Base-by-base conservation (phyloP, 441 rosid genomes). In the Manihot esculenta region DNA sequence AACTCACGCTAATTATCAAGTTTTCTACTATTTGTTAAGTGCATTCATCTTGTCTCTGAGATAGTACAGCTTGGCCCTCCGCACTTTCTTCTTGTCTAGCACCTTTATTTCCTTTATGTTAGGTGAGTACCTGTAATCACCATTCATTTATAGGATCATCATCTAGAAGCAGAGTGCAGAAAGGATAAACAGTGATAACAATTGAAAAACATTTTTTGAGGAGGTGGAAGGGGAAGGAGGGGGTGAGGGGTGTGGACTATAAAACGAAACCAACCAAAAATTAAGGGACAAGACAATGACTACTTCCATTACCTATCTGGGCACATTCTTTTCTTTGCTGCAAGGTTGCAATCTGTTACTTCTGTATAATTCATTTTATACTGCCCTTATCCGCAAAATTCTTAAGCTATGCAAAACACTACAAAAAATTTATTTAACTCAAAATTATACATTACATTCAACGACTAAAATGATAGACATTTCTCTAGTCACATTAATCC, bases 1-100 rank as follows among this genome's bases (percentile, higher is more conserved):
- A 21, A 55, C 56, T 68, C 58, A 64, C 64, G 33, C 63, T 66
- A n/a, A 45, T 62, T 56, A 70, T 64, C 14, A 49, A 41, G 49
- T 66, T 64, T 59, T 48, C 74, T 82, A 82, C 24, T 83, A 72
- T 73, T 80, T 84, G 81, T 87, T 84, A 41, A 88, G 96, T 71
- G 97, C 86, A 74, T 91, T 90, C 94, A 92, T 87, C 91, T 79
- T 89, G 78, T 95, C 94, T 79, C 97, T 84, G 14, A 92, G 90
- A 83, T 92, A 85, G 77, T 95, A 95, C 64, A 91, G 96, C 85
- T 92, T 91, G 41, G 99, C 98, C 84, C 99, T 89, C 77, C 93
- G 83, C 80, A 89, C 97, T 74, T 79, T 92, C 84, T 88, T 92
- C 96, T 89, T 89, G 79, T 89, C 98, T 86, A 92, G 78, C 78